Evolutionary conservation across 2,329 filamentous ascomycete species (phyloP).

Genomic region (Colletotrichum tamarilloi): DNA sequence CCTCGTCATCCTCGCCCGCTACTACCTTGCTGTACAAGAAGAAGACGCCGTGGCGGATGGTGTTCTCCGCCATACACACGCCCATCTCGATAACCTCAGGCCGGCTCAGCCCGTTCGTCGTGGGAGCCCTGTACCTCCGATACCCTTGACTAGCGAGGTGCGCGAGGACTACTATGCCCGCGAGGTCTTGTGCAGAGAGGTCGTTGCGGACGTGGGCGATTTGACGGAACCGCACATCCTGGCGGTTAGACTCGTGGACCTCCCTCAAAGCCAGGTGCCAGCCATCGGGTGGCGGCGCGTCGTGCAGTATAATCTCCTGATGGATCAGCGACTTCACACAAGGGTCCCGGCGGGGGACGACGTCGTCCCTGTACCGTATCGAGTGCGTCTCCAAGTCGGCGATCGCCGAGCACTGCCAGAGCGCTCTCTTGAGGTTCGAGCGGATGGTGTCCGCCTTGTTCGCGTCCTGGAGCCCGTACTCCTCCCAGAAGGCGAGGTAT

Average conservation of each 20-base stretch:
- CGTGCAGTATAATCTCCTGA: conserved; percentile 29
- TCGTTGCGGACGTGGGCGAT: conserved; percentile 8
- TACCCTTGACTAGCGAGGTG: conserved; percentile 33
- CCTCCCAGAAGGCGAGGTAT: conserved; percentile 29
- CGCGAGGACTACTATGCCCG: conserved; percentile 23
- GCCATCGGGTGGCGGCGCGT: conserved; percentile 22
- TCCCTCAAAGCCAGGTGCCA: conserved; percentile 28
- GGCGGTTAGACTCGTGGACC: conserved; percentile 24
- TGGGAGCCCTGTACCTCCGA: conserved; percentile 14
- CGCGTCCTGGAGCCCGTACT: conserved; percentile 19
- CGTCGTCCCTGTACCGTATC: conserved; percentile 24
- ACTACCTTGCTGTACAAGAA: conserved; percentile 28
- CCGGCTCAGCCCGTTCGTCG: background rate
- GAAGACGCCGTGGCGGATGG: conserved; percentile 32
- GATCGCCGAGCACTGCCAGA: conserved; percentile 32
- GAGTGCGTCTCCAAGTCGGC: conserved; percentile 36
- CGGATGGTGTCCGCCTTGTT: conserved; percentile 14
- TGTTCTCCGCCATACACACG: conserved; percentile 33
- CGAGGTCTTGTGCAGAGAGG: conserved; percentile 17
- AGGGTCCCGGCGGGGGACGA: conserved; percentile 19
- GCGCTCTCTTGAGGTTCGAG: conserved; percentile 15
- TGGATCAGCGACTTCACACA: conserved; percentile 31
- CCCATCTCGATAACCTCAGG: conserved; percentile 33
- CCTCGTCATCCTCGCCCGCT: background rate
- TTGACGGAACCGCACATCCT: conserved; percentile 26